Evolutionary conservation across 2,329 filamentous ascomycete species (phyloP).

Genomic region (Ophiostoma sp.): DNA sequence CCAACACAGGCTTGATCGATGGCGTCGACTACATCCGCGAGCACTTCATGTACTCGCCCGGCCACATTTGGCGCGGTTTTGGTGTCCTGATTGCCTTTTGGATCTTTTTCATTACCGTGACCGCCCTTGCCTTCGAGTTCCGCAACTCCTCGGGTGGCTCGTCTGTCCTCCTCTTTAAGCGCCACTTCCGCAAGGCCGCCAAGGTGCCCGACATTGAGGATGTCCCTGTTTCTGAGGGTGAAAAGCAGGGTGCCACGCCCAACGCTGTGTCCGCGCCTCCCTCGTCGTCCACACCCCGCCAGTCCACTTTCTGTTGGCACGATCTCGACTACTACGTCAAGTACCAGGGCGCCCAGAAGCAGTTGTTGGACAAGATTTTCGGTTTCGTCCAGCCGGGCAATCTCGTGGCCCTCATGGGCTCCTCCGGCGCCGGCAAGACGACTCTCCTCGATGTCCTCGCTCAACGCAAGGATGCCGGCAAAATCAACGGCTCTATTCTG

Average conservation of each 20-base stretch:
- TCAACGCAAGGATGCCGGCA: constrained; percentile 75
- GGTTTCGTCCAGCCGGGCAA: constrained; percentile 83
- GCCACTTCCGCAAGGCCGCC: constrained; percentile 21
- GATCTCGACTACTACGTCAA: constrained; percentile 70
- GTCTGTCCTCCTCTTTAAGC: constrained; percentile 38
- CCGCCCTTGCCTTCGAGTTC: constrained; percentile 70
- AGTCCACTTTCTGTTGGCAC: constrained; percentile 73
- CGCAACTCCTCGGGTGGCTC: constrained; percentile 38
- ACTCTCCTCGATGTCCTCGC: constrained; percentile 82
- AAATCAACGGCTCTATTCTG: constrained; percentile 71
- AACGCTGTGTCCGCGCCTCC: constrained; percentile 36
- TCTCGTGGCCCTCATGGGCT: constrained; percentile 75
- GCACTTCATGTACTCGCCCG: constrained; percentile 54
- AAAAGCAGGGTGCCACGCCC: background rate
- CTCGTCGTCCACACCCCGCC: constrained; percentile 35
- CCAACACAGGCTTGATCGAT: constrained; percentile 43
- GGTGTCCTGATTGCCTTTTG: constrained; percentile 73
- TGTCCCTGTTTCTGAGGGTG: background rate
- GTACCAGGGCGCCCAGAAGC: constrained; percentile 57
- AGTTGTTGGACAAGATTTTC: constrained; percentile 76
- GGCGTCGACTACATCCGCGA: constrained; percentile 57
- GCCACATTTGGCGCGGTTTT: constrained; percentile 73
- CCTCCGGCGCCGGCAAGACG: constrained; percentile 84
- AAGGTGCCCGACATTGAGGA: background rate
- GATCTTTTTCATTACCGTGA: constrained; percentile 41